Conservation (phyloP, 2,329 filamentous ascomycete genomes). For the Diplodia sapinea region DNA sequence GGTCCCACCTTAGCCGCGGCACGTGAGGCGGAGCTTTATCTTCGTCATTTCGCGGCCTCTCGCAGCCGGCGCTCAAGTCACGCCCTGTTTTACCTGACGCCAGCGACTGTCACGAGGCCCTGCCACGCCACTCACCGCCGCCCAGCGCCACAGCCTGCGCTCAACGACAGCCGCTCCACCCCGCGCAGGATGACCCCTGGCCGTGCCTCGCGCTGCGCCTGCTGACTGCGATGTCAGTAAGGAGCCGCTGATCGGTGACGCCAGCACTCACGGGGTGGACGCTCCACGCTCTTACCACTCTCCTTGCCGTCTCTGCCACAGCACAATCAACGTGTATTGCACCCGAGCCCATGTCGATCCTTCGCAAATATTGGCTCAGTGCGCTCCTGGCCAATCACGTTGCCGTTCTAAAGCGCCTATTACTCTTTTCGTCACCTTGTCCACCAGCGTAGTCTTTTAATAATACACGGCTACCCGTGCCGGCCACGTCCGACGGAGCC, state of each 20-base stretch:
- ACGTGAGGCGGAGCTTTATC: slow-evolving; percentile 24
- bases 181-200: slow-evolving; percentile 30
- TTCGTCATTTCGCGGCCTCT: slow-evolving; percentile 25
- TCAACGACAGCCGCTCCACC: not conserved
- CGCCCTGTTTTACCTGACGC: slow-evolving; percentile 1
- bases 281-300: slow-evolving; percentile 21
- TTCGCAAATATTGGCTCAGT: slow-evolving; percentile 19
- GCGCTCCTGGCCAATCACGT: slow-evolving; percentile 12
- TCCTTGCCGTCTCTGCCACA: not conserved
- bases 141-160: slow-evolving; percentile 14
- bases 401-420: not conserved
- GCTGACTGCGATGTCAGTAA: slow-evolving; percentile 19
- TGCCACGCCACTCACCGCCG: slow-evolving; percentile 19
- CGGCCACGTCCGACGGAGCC: slow-evolving; percentile 6
- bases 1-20: slow-evolving; percentile 22
- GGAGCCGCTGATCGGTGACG: slow-evolving; percentile 25
- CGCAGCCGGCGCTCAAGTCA: slow-evolving; percentile 1
- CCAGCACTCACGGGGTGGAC: not conserved
- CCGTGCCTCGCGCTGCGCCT: slow-evolving; percentile 24
- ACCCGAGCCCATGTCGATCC: not conserved
- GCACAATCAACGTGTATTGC: not conserved
- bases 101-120: slow-evolving; percentile 21
- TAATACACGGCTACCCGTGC: slow-evolving; percentile 1
- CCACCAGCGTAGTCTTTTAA: not conserved
- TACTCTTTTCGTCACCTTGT: slow-evolving; percentile 7